phyloP scores from a whole-genome alignment of 768 basidiomycete genomes.

The Amanita exitialis region DNA sequence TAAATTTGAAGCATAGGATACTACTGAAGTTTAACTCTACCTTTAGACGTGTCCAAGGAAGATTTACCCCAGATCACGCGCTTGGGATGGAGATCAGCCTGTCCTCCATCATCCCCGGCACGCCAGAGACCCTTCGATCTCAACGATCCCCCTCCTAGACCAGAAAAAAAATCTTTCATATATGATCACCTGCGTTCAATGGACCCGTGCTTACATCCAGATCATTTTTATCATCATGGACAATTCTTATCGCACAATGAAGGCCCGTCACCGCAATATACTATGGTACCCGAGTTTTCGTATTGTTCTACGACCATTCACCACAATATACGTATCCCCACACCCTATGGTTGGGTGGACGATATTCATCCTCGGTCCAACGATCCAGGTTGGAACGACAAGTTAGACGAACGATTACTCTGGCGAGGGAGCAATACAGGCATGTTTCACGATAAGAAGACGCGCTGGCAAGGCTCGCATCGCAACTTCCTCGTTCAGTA shows the following conservation, averaged over 20 bases:
- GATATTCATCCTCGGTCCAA: slow-evolving; percentile 28
- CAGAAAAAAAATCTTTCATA: slow-evolving; percentile 34
- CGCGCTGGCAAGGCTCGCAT: slow-evolving; percentile 42
- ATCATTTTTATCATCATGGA: slow-evolving; percentile 36
- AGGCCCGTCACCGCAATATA: slow-evolving; percentile 35
- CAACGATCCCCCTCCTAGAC: slow-evolving; percentile 21
- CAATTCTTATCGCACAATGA: slow-evolving; percentile 37
- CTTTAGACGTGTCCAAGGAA: slow-evolving; percentile 16
- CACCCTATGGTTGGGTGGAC: slow-evolving; percentile 36
- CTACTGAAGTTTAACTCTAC: neutral
- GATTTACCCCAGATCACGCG: slow-evolving; percentile 23
- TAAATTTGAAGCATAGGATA: neutral
- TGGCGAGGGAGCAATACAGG: slow-evolving; percentile 78
- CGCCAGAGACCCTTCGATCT: slow-evolving; percentile 23
- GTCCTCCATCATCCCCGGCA: slow-evolving; percentile 26
- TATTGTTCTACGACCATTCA: slow-evolving; percentile 40
- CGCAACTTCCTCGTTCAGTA: slow-evolving; percentile 35
- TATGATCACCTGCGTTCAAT: slow-evolving; percentile 35
- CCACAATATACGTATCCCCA: slow-evolving; percentile 43
- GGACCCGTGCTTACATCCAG: slow-evolving; percentile 40
- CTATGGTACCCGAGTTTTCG: slow-evolving; percentile 42
- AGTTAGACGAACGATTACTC: slow-evolving; percentile 46
- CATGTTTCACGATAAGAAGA: slow-evolving; percentile 27
- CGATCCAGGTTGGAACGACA: slow-evolving; percentile 58
- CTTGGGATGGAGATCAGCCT: slow-evolving; percentile 30